A percentile compares a stretch with the other conserved stretches of the same genome.
phyloP scores from a whole-genome alignment of 2,329 filamentous ascomycete genomes.

The Diplodia intermedia region DNA sequence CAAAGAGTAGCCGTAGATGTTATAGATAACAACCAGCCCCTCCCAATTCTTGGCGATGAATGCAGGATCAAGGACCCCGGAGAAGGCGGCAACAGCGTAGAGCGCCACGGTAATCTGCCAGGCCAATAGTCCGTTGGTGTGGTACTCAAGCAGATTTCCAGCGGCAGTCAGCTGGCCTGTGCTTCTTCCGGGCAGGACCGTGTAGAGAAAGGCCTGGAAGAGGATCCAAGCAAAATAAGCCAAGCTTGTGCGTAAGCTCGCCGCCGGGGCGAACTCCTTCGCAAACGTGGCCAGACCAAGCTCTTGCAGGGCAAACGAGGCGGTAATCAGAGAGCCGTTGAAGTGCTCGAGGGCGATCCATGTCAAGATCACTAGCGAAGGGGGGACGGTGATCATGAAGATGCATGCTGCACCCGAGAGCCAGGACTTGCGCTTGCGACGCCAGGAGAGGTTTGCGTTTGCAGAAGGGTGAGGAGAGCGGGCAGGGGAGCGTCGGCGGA shows the following conservation, averaged over 20 bases:
- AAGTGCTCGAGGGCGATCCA: slow-evolving; percentile 33
- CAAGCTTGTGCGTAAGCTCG: slow-evolving; percentile 15
- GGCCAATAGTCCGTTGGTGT: slow-evolving; percentile 29
- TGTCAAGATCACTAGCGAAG: slow-evolving; percentile 26
- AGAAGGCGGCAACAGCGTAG: not conserved
- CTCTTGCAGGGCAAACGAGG: slow-evolving; percentile 20
- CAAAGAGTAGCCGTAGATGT: slow-evolving; percentile 28
- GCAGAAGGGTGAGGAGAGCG: slow-evolving; percentile 12
- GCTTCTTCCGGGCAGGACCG: slow-evolving; percentile 27
- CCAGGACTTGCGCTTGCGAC: slow-evolving; percentile 30
- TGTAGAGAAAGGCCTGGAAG: slow-evolving; percentile 32
- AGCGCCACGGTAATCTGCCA: slow-evolving; percentile 22
- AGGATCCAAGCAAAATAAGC: slow-evolving; percentile 28
- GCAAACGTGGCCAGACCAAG: slow-evolving; percentile 24
- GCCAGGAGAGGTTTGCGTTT: slow-evolving; percentile 29
- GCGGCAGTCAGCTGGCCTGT: slow-evolving; percentile 30
- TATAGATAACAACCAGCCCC: slow-evolving; percentile 28
- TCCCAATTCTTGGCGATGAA: slow-evolving; percentile 31
- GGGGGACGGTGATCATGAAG: slow-evolving; percentile 32
- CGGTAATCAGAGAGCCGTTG: slow-evolving; percentile 21
- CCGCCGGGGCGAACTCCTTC: slow-evolving; percentile 23
- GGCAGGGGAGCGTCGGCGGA: slow-evolving; percentile 5
- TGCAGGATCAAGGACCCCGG: slow-evolving; percentile 24
- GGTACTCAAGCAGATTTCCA: slow-evolving; percentile 32
- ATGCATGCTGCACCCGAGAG: slow-evolving; percentile 21